Evolutionary conservation across 225 moss, liverwort and hornwort species (phyloP).

Genomic region (Physcomitrium patens): DNA sequence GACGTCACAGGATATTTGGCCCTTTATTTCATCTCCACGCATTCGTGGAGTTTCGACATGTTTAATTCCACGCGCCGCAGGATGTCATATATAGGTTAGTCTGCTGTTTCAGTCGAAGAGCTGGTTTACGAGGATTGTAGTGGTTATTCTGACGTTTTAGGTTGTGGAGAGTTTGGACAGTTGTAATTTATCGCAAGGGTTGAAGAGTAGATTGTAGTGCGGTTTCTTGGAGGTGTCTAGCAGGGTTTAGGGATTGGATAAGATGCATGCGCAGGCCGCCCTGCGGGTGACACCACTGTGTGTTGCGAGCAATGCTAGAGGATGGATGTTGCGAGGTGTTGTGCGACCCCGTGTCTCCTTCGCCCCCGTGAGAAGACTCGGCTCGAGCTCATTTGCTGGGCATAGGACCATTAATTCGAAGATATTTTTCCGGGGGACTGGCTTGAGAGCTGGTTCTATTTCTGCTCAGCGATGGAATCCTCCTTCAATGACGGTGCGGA

Average conservation of each 20-base stretch:
- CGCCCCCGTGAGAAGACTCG: constrained; percentile 26
- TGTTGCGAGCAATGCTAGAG: constrained; percentile 42
- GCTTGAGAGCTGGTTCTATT: constrained; percentile 37
- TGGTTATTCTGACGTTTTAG: constrained; percentile 10
- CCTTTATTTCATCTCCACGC: constrained; percentile 5
- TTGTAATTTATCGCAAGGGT: background rate
- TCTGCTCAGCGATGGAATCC: constrained; percentile 42
- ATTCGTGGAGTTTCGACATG: background rate
- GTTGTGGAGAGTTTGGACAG: constrained; percentile 17
- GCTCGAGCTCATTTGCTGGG: constrained; percentile 1
- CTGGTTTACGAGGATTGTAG: background rate
- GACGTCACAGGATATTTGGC: constrained; percentile 20
- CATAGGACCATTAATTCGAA: constrained; percentile 3
- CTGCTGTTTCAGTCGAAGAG: background rate
- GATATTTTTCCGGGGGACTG: constrained; percentile 21
- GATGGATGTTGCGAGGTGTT: constrained; percentile 34
- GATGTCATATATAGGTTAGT: background rate
- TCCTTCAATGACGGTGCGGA: constrained; percentile 33
- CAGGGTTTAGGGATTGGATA: constrained; percentile 22
- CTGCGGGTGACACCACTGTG: constrained; percentile 51
- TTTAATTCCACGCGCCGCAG: background rate
- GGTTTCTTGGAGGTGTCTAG: background rate
- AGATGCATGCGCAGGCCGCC: constrained; percentile 57
- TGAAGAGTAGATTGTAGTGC: background rate
- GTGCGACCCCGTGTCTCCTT: constrained; percentile 25